Evolutionary conservation across 129 eudicot genomes (phyloP), one percentile per base, ranked within the genome.

Genomic region (Escallonia herrerae): DNA sequence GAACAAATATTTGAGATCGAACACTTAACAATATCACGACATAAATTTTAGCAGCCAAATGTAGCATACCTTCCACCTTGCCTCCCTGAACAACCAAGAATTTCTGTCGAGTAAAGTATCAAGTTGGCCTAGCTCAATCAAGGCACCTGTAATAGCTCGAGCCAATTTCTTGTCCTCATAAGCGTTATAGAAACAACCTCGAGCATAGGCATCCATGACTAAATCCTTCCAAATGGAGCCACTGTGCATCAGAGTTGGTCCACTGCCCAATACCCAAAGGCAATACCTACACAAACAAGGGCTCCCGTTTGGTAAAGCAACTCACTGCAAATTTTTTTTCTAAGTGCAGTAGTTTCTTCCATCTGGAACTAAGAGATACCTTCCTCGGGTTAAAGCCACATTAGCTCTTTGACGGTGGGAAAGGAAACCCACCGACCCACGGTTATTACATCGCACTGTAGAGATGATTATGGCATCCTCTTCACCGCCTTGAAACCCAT

Each of bases 321-420:
- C 33, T 22, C 33, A 1, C 33, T 22, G 33, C 1, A 22, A 22
- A 22, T 0, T 22, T 22, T 0, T 22, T 22, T 22, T 53, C 2
- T 53, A 33, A 53, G 2, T 53, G 33, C 58, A 43, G 54, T 49
- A 45, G 39, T 41, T 50, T 38, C 8, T 62, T 14, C 38, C 43
- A 11, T 45, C 3, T 64, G 40, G 14, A 58, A 22, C 33, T 22
- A 0, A 43, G 1, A 5, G 48, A 47, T 82, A 90, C 97, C 95
- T 83, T 57, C 95, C 95, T 40, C 97, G 77, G 60, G 97, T 90
- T 47, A 90, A 72, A 62, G 97, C 97, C 57, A 90, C 97, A 77
- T 86, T 90, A 8, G 87, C 70, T 71, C 97, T 81, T 65, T 82
- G 83, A 40, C 33, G 50, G 49, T 71, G 71, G 5, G 70, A 60